Percentiles rank a stretch among this genome's conserved stretches.
Conservation (phyloP, 257 asterid species). For the Solanum acaule region DNA sequence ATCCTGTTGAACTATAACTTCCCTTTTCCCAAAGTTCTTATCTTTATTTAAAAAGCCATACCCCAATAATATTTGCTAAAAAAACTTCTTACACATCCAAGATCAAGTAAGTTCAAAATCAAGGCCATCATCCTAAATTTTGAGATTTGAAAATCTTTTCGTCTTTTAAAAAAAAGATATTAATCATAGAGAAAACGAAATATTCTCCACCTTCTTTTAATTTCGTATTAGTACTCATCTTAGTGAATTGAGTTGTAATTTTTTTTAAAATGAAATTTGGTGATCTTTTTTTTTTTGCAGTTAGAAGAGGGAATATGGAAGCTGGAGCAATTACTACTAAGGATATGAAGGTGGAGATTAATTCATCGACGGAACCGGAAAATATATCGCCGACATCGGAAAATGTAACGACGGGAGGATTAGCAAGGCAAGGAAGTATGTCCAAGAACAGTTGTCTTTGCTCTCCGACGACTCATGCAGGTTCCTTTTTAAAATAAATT, state of each 20-base stretch:
- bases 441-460: constrained; percentile 51
- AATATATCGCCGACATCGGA: constrained; percentile 1
- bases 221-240: background rate
- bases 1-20: background rate
- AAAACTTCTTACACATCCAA: background rate
- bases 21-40: background rate
- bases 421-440: constrained; percentile 58
- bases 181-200: too few species aligned
- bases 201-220: background rate
- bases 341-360: constrained; percentile 45
- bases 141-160: background rate
- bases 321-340: constrained; percentile 18
- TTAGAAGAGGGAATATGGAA: constrained; percentile 23
- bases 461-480: constrained; percentile 74
- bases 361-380: constrained; percentile 5
- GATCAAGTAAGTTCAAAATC: background rate
- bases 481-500: constrained; percentile 14
- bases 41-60: background rate
- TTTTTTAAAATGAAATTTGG: background rate
- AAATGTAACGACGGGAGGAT: constrained; percentile 20
- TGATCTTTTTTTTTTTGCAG: background rate
- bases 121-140: background rate
- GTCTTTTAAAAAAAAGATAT: too few species aligned
- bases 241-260: background rate
- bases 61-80: background rate